These are phyloP conservation scores for Annulohypoxylon stygium DNA, from an alignment of 495 filamentous ascomycete species.

Conservation along the genomic window DNA sequence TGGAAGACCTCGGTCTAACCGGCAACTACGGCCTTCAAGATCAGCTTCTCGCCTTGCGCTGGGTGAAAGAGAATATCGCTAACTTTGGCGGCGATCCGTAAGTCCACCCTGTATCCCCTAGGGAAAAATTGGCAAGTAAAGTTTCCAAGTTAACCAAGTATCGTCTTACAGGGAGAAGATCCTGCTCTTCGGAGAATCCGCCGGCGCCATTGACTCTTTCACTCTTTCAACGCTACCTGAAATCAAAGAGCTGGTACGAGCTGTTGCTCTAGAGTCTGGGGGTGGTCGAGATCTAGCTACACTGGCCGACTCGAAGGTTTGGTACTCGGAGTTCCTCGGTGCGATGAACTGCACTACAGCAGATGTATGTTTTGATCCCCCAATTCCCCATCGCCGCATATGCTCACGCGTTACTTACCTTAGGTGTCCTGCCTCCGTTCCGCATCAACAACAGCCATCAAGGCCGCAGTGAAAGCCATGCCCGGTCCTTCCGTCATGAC, in stretches of 20 bases:
- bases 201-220: conserved; percentile 54
- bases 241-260: conserved; percentile 51
- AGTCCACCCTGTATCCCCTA: not conserved
- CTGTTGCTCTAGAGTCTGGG: conserved; percentile 55
- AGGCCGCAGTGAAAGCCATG: conserved; percentile 18
- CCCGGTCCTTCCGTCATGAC: conserved; percentile 18
- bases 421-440: conserved; percentile 39
- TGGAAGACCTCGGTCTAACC: conserved; percentile 36
- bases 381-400: not conserved
- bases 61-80: conserved; percentile 66
- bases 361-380: conserved; percentile 36
- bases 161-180: conserved; percentile 50
- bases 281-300: conserved; percentile 46
- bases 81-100: conserved; percentile 69
- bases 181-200: conserved; percentile 58
- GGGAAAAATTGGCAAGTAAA: conserved; percentile 45
- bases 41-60: conserved; percentile 65
- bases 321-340: conserved; percentile 46
- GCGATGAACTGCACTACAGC: conserved; percentile 46
- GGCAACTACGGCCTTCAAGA: conserved; percentile 66
- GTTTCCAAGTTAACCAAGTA: conserved; percentile 34
- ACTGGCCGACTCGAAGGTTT: conserved; percentile 29
- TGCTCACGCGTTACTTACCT: not conserved
- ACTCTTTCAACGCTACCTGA: conserved; percentile 54
- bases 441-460: conserved; percentile 10